Conservation (phyloP, 768 basidiomycete genomes). For the Trametopsis cervina region DNA sequence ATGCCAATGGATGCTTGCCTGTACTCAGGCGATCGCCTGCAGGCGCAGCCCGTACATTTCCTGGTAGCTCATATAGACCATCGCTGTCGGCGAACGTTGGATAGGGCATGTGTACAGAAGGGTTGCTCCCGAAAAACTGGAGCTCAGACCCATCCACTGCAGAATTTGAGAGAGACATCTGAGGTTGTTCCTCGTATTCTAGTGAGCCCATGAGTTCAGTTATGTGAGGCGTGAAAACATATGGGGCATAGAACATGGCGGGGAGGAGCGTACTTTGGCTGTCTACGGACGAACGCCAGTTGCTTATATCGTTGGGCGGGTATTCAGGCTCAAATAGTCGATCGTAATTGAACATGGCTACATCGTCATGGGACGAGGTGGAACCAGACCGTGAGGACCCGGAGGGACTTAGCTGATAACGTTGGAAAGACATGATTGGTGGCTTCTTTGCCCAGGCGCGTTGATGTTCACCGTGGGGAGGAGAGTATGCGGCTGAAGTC, state of each 20-base stretch:
- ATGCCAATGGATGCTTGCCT: neutral
- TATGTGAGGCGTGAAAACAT: neutral
- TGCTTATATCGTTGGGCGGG: slow-evolving; percentile 9
- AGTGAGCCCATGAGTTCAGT: neutral
- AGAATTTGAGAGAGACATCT: neutral
- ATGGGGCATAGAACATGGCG: slow-evolving; percentile 8
- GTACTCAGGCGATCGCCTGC: too few species aligned
- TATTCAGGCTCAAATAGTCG: slow-evolving; percentile 10
- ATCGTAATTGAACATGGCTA: slow-evolving; percentile 5
- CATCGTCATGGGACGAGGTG: slow-evolving; percentile 6
- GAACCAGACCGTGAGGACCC: slow-evolving; percentile 8
- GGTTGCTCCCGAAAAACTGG: too few species aligned
- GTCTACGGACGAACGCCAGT: slow-evolving; percentile 6
- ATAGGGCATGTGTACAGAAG: too few species aligned
- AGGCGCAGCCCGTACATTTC: too few species aligned
- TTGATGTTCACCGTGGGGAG: too few species aligned
- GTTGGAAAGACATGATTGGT: slow-evolving; percentile 7
- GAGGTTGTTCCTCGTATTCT: neutral
- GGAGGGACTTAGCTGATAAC: neutral
- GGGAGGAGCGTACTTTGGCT: neutral
- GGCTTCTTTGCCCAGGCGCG: neutral
- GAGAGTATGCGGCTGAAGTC: too few species aligned
- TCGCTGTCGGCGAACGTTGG: too few species aligned
- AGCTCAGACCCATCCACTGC: neutral
- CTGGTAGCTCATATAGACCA: too few species aligned